A percentile compares a stretch with the other conserved stretches of the same genome.
phyloP scores from a whole-genome alignment of 495 filamentous ascomycete species.

The Aspergillus carlsbadensis region DNA sequence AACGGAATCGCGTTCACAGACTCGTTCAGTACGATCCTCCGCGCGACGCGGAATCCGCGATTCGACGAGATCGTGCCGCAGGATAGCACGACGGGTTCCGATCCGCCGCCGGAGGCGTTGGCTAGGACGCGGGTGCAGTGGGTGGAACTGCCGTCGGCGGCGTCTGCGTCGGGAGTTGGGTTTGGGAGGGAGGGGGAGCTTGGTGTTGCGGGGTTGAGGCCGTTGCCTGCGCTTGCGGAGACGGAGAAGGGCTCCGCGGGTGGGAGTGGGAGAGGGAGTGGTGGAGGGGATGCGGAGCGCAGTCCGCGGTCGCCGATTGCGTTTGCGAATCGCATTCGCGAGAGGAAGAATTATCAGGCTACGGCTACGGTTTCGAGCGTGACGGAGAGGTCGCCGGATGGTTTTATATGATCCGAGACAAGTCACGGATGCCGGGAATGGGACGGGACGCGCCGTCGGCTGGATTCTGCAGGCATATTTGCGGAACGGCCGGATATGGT shows the following conservation, averaged over 20 bases:
- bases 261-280: too few species aligned
- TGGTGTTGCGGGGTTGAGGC: neutral
- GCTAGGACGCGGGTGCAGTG: neutral
- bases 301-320: neutral
- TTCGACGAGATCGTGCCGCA: constrained; percentile 6
- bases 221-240: neutral
- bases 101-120: neutral
- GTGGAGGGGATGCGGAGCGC: neutral
- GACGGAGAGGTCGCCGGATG: neutral
- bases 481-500: too few species aligned
- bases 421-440: too few species aligned
- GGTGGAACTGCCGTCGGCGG: too few species aligned
- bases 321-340: neutral
- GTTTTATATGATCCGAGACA: neutral
- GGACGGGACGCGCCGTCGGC: too few species aligned
- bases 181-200: neutral
- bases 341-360: neutral
- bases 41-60: neutral
- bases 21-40: constrained; percentile 1
- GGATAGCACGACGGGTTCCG: neutral
- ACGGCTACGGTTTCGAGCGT: neutral
- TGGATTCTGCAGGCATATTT: too few species aligned
- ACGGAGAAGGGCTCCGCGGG: neutral
- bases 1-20: constrained; percentile 3
- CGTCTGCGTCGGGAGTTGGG: too few species aligned